These are phyloP conservation scores for Annulohypoxylon bovei DNA, from an alignment of 495 filamentous ascomycete genomes.

Conservation along the genomic window DNA sequence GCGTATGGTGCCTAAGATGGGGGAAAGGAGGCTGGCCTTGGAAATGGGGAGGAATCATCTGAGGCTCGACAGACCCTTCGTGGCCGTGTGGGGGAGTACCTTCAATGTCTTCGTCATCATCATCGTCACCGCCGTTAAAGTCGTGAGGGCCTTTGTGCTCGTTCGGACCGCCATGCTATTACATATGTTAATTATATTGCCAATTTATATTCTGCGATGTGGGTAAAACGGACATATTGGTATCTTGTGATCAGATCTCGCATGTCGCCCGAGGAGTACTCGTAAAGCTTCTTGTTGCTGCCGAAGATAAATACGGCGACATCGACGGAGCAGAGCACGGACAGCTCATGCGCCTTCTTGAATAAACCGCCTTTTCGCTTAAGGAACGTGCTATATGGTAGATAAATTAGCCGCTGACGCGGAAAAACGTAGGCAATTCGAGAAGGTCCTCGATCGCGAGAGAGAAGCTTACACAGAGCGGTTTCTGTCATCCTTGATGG, in stretches of 20 bases:
- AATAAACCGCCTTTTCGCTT: conserved; percentile 99
- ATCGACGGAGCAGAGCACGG: conserved; percentile 96
- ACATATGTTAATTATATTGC: conserved; percentile 43
- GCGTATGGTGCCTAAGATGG: conserved; percentile 82
- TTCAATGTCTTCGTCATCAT: conserved; percentile 91
- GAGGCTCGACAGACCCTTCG: conserved; percentile 56
- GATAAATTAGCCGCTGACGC: conserved; percentile 84
- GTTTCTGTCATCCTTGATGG: conserved; percentile 99
- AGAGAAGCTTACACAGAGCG: conserved; percentile 87
- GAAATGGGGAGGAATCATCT: conserved; percentile 78
- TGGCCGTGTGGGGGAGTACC: conserved; percentile 71
- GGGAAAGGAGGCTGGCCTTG: conserved; percentile 77
- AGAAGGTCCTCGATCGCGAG: conserved; percentile 6
- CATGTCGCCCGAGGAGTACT: conserved; percentile 95
- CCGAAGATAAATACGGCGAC: conserved; percentile 99
- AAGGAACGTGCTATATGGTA: conserved; percentile 87
- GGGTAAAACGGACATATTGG: conserved; percentile 76
- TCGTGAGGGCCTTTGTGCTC: conserved; percentile 97
- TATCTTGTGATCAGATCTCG: conserved; percentile 86
- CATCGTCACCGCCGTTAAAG: conserved; percentile 83
- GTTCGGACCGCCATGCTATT: conserved; percentile 87
- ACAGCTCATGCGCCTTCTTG: conserved; percentile 99
- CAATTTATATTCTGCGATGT: conserved; percentile 5
- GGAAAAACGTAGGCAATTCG: conserved; percentile 50
- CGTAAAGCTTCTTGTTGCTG: conserved; percentile 97